These are phyloP conservation scores for Diaporthe helianthi DNA, from an alignment of 2,329 filamentous ascomycete genomes.

Conservation along the genomic window DNA sequence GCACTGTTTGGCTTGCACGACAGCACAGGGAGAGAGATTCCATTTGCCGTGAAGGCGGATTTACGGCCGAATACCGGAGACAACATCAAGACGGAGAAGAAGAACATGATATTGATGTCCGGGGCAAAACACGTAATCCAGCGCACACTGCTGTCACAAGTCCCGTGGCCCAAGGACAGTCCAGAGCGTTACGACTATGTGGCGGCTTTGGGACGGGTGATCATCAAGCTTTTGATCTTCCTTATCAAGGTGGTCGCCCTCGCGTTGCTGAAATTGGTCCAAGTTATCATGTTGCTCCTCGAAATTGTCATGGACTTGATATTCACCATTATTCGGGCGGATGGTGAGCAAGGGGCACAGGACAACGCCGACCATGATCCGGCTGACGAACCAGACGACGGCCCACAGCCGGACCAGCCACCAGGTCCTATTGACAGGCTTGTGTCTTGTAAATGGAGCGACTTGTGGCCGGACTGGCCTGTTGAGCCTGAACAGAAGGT, in stretches of 20 bases:
- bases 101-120: background rate
- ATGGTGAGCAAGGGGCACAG: background rate
- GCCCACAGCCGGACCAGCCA: background rate
- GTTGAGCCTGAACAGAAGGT: background rate
- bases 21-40: background rate
- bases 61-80: background rate
- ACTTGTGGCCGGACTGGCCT: background rate
- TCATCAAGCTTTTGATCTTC: background rate
- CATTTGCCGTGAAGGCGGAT: constrained; percentile 11
- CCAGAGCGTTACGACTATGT: background rate
- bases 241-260: background rate
- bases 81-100: background rate
- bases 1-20: constrained; percentile 3
- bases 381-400: background rate
- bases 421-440: too few species aligned
- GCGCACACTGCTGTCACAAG: background rate
- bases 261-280: background rate
- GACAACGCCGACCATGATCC: too few species aligned
- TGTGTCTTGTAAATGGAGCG: background rate
- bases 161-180: background rate
- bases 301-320: background rate
- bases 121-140: constrained; percentile 21
- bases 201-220: background rate
- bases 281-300: background rate
- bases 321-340: too few species aligned